These are phyloP conservation scores for Exobasidium cylindrosporum DNA, from an alignment of 1,284 basidiomycete species.

Conservation along the genomic window DNA sequence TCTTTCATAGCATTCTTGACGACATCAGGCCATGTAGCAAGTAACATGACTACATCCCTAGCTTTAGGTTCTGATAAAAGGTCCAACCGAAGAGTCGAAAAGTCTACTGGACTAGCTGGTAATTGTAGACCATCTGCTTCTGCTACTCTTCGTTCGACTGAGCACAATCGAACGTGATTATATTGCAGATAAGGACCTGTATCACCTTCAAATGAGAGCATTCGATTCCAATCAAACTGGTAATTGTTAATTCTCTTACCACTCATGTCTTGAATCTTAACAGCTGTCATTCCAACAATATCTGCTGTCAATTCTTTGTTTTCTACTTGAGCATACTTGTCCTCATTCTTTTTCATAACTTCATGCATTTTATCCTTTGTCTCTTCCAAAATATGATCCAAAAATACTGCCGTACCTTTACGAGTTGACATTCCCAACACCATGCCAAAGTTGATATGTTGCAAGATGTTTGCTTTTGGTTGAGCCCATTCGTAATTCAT, in stretches of 20 bases:
- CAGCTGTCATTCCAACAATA: conserved; percentile 89
- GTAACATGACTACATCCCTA: conserved; percentile 78
- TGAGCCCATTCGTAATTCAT: conserved; percentile 84
- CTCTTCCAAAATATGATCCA: conserved; percentile 89
- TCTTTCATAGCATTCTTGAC: conserved; percentile 79
- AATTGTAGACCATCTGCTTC: conserved; percentile 69
- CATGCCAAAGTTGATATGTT: conserved; percentile 88
- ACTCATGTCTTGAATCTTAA: conserved; percentile 98
- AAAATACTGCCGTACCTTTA: conserved; percentile 92
- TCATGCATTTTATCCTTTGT: conserved; percentile 90
- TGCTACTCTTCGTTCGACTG: conserved; percentile 83
- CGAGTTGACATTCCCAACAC: conserved; percentile 97
- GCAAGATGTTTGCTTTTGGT: conserved; percentile 59
- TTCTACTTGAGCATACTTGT: conserved; percentile 84
- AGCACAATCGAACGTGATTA: conserved; percentile 88
- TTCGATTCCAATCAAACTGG: conserved; percentile 88
- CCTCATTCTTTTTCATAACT: conserved; percentile 92
- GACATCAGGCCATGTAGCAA: conserved; percentile 85
- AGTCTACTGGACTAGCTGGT: conserved; percentile 64
- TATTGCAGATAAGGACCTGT: conserved; percentile 70
- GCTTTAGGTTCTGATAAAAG: conserved; percentile 71
- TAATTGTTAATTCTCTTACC: conserved; percentile 98
- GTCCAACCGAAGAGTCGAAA: conserved; percentile 66
- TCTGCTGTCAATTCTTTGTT: conserved; percentile 77
- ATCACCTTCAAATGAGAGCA: conserved; percentile 95